Conservation (phyloP, 2,329 filamentous ascomycete species). For the Neonectria faginata region DNA sequence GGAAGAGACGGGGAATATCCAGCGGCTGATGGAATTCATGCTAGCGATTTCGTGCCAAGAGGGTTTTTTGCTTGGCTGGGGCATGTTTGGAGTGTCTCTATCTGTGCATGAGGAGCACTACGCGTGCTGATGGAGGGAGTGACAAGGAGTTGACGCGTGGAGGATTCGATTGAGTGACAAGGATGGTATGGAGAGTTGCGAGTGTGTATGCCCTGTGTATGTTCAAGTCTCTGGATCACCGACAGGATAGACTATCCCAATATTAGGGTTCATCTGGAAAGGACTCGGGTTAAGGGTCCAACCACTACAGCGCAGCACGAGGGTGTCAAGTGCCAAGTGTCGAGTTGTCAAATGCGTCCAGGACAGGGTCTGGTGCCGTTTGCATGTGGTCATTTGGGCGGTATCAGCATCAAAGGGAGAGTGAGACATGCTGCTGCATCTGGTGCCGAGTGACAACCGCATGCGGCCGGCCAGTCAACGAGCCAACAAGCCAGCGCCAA, state of each 20-base stretch:
- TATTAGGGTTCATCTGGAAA: conserved; percentile 3
- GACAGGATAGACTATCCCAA: conserved; percentile 4
- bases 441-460: conserved; percentile 7
- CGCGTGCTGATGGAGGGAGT: background rate
- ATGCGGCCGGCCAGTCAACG: conserved; percentile 21
- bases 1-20: conserved; percentile 22
- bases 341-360: too few relatives aligned
- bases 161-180: conserved; percentile 7
- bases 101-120: conserved; percentile 1
- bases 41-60: conserved; percentile 27
- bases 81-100: conserved; percentile 11
- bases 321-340: background rate
- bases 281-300: background rate
- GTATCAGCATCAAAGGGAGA: conserved; percentile 12
- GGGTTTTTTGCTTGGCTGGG: conserved; percentile 23
- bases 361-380: conserved; percentile 37
- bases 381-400: conserved; percentile 33
- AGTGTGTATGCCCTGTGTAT: background rate
- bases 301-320: background rate
- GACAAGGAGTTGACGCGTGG: background rate
- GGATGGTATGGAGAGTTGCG: background rate
- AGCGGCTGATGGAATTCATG: conserved; percentile 32
- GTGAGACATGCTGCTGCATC: conserved; percentile 35
- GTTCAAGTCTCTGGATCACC: background rate
- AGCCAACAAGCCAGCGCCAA: conserved; percentile 8